A percentile compares a stretch with the other conserved stretches of the same genome.
Conservation (phyloP, 2,329 filamentous ascomycete genomes). For the Alternaria panax region DNA sequence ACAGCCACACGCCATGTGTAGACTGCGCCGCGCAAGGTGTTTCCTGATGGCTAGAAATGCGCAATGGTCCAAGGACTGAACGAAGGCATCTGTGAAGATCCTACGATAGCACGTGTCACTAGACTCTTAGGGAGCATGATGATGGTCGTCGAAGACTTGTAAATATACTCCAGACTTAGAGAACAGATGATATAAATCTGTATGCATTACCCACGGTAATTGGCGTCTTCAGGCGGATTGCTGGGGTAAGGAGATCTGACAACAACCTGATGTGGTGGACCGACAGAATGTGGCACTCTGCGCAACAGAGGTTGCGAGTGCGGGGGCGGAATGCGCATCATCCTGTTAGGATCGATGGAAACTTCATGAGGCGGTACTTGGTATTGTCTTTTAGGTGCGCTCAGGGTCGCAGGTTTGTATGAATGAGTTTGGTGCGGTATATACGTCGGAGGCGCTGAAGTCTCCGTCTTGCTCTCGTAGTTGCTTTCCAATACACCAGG, state of each 20-base stretch:
- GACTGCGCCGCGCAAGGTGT: background rate
- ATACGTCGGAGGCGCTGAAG: background rate
- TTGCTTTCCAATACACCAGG: background rate
- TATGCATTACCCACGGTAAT: background rate
- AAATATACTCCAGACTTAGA: background rate
- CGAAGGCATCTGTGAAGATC: background rate
- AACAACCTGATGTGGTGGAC: background rate
- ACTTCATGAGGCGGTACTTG: background rate
- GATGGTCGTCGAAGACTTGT: background rate
- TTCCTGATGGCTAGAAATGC: background rate
- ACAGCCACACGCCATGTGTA: background rate
- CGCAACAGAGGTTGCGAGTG: background rate
- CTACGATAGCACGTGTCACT: background rate
- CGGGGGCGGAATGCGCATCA: background rate
- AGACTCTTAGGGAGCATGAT: accelerated
- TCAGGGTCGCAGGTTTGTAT: background rate
- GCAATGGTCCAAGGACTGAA: background rate
- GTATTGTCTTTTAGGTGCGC: background rate
- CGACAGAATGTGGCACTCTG: background rate
- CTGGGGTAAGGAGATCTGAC: background rate
- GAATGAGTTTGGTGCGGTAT: background rate
- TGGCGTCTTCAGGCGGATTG: background rate
- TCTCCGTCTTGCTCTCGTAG: background rate
- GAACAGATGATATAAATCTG: accelerated
- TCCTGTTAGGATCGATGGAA: background rate